phyloP scores from a whole-genome alignment of 2,329 filamentous ascomycete species.

The Chrysoporthe puriensis region DNA sequence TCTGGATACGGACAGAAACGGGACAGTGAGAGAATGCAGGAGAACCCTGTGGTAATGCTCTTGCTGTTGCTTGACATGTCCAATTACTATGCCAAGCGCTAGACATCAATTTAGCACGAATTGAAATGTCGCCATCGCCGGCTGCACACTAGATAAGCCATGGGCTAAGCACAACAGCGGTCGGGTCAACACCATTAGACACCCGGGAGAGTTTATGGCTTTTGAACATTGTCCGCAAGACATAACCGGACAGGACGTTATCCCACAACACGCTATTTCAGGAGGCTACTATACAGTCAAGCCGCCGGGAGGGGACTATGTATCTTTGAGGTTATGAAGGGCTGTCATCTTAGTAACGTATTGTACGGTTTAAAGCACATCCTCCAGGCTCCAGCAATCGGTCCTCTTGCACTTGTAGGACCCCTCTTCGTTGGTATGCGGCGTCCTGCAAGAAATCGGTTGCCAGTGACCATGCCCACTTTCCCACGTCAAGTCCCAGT shows the following conservation, averaged over 20 bases:
- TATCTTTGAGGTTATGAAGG: not conserved
- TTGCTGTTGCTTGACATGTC: conserved; percentile 73
- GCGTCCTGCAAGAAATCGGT: not conserved
- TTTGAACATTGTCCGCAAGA: not conserved
- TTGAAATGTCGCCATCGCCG: not conserved
- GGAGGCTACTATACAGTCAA: not conserved
- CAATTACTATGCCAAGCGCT: conserved; percentile 57
- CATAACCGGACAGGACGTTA: not conserved
- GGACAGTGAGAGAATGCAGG: conserved; percentile 41
- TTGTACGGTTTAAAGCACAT: not conserved
- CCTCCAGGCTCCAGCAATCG: not conserved
- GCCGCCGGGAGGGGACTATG: not conserved
- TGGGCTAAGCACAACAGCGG: not conserved
- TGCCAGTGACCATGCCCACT: not conserved
- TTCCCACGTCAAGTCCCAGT: not conserved
- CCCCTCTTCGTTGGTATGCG: not conserved
- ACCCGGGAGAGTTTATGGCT: not conserved
- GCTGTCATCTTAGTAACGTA: not conserved
- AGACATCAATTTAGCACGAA: not conserved
- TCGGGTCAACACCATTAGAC: not conserved
- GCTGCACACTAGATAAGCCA: not conserved
- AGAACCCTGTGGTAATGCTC: conserved; percentile 70
- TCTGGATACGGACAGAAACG: conserved; percentile 47
- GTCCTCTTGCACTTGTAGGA: not conserved
- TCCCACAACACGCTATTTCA: not conserved